Percentiles rank a stretch among this genome's conserved stretches.
Conservation (phyloP, 2,329 filamentous ascomycete species). For the Alternaria sp. region DNA sequence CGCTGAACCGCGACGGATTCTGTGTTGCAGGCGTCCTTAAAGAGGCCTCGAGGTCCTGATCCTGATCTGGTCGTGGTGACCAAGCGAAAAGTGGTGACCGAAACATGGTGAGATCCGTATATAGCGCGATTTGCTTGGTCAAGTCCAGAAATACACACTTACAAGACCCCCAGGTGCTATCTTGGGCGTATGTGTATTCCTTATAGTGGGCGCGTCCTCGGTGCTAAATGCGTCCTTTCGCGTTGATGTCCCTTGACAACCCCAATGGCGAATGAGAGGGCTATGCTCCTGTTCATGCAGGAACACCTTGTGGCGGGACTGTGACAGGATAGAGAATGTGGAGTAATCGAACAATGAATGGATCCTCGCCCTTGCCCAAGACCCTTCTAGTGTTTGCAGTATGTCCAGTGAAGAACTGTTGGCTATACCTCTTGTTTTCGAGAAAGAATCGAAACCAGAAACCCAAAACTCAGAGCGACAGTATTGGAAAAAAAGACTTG, state of each 20-base stretch:
- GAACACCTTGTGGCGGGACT: slow-evolving; percentile 29
- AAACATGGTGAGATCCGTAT: slow-evolving; percentile 38
- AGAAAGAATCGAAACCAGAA: slow-evolving; percentile 23
- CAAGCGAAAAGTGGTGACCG: slow-evolving; percentile 43
- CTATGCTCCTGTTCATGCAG: slow-evolving; percentile 37
- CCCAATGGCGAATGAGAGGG: slow-evolving; percentile 38
- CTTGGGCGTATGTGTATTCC: slow-evolving; percentile 28
- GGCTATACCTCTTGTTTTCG: slow-evolving; percentile 25
- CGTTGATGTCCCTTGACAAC: slow-evolving; percentile 24
- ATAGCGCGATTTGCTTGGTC: slow-evolving; percentile 13
- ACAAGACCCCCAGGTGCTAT: slow-evolving; percentile 20
- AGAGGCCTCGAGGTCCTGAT: slow-evolving; percentile 37
- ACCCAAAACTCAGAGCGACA: background rate
- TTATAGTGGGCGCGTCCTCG: slow-evolving; percentile 41
- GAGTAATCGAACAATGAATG: slow-evolving; percentile 42
- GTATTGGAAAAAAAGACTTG: background rate
- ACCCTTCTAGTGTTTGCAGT: slow-evolving; percentile 38
- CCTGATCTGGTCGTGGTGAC: slow-evolving; percentile 45
- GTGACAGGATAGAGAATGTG: slow-evolving; percentile 20
- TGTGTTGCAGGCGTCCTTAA: slow-evolving; percentile 23
- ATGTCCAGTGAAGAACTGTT: slow-evolving; percentile 29
- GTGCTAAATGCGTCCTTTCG: slow-evolving; percentile 27
- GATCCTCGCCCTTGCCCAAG: slow-evolving; percentile 42
- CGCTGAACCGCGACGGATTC: slow-evolving; percentile 30
- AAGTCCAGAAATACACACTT: slow-evolving; percentile 22